Conservation (phyloP, 164 flowering plant genomes). For the Dillenia suffruticosa region DNA sequence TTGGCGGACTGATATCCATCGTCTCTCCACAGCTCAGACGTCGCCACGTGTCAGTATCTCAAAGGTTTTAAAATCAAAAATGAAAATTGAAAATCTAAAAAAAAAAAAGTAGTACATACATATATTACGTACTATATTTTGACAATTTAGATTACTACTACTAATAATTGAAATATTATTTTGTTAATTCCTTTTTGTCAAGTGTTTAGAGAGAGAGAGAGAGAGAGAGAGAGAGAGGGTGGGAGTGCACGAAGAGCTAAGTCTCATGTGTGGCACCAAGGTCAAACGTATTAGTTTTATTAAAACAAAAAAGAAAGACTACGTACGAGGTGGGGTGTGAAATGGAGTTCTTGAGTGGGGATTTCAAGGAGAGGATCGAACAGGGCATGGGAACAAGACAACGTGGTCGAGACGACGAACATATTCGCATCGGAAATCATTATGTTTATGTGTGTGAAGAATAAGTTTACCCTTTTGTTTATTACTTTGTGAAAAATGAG, state of each 20-base stretch:
- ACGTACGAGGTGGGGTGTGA: conserved; percentile 65
- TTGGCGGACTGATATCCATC: conserved; percentile 91
- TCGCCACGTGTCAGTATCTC: conserved; percentile 73
- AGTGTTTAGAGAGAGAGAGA: neutral
- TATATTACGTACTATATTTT: too few relatives aligned
- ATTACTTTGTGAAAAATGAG: neutral
- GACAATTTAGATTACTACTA: neutral
- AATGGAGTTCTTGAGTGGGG: conserved; percentile 27
- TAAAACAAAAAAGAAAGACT: conserved; percentile 16
- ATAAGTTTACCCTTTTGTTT: neutral
- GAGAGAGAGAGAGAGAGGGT: neutral
- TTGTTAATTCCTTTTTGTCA: neutral
- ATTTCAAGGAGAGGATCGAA: neutral
- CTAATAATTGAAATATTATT: conserved; percentile 14
- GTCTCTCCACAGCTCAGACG: conserved; percentile 68
- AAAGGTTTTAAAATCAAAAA: conserved; percentile 45
- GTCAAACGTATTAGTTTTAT: too few relatives aligned
- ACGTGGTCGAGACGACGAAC: conserved; percentile 78
- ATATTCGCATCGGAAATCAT: conserved; percentile 34
- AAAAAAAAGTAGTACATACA: too few relatives aligned
- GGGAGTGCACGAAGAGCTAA: too few relatives aligned
- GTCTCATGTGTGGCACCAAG: too few relatives aligned
- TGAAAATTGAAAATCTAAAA: conserved; percentile 11
- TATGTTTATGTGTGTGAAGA: neutral
- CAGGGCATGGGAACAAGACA: conserved; percentile 25